Evolutionary conservation across 805 yeast genomes (phyloP).

Genomic region (Spathaspora gorwiae): DNA sequence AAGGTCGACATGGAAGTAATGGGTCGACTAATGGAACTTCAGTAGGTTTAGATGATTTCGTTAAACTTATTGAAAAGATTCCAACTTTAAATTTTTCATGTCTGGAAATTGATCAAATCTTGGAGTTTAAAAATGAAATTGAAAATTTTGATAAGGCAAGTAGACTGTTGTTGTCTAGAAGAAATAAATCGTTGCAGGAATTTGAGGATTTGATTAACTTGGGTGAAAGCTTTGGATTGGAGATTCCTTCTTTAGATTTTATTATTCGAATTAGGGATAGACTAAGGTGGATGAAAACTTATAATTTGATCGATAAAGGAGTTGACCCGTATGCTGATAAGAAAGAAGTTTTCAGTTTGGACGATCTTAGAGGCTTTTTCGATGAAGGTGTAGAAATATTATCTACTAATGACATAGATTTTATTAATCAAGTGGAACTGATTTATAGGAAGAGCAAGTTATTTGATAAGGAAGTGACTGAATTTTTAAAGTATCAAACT

Average conservation of each 20-base stretch:
- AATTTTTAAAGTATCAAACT: constrained; percentile 14
- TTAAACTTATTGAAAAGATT: constrained; percentile 40
- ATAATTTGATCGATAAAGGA: constrained; percentile 30
- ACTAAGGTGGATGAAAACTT: constrained; percentile 29
- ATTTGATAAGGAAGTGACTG: constrained; percentile 15
- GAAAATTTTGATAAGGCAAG: constrained; percentile 48
- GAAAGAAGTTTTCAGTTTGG: constrained; percentile 30
- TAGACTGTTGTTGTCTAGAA: constrained; percentile 30
- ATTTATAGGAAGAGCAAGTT: constrained; percentile 22
- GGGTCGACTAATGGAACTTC: constrained; percentile 13
- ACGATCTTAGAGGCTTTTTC: constrained; percentile 24
- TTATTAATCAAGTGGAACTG: constrained; percentile 18
- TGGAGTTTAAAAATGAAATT: constrained; percentile 50
- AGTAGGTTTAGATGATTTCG: constrained; percentile 16
- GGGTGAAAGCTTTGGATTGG: constrained; percentile 59
- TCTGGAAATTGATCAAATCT: constrained; percentile 57
- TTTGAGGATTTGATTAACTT: constrained; percentile 49
- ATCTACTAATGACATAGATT: constrained; percentile 30
- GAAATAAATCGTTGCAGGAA: constrained; percentile 37
- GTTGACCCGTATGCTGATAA: constrained; percentile 37
- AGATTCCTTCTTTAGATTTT: constrained; percentile 42
- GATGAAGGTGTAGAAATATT: constrained; percentile 24
- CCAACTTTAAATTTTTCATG: constrained; percentile 48
- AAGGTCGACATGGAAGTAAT: constrained; percentile 4
- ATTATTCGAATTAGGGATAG: constrained; percentile 33